These are phyloP conservation scores for Parmales sp. DNA, from an alignment of 108 stramenopile genomes.

Conservation along the genomic window DNA sequence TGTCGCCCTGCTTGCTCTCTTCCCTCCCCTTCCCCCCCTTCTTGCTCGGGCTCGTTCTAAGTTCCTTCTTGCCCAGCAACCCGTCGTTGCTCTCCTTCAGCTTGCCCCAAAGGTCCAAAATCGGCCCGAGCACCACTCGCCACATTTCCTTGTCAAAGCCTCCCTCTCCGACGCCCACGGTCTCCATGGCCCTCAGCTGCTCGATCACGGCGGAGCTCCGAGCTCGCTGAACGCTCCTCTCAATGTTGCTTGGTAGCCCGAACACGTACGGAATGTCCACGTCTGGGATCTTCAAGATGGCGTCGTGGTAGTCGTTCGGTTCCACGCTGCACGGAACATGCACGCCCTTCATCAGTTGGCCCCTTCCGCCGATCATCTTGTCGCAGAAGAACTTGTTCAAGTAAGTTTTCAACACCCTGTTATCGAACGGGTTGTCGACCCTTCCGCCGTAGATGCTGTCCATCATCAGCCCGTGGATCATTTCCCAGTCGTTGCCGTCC, in stretches of 20 bases:
- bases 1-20: neutral
- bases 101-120: slow-evolving; percentile 35
- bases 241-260: slow-evolving; percentile 45
- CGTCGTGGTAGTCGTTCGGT: slow-evolving; percentile 18
- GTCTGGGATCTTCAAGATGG: slow-evolving; percentile 30
- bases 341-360: slow-evolving; percentile 15
- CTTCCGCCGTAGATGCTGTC: slow-evolving; percentile 48
- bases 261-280: slow-evolving; percentile 35
- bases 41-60: slow-evolving; percentile 4
- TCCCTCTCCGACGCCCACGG: neutral
- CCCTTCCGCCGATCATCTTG: slow-evolving; percentile 20
- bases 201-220: slow-evolving; percentile 11
- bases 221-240: slow-evolving; percentile 38
- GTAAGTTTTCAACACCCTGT: slow-evolving; percentile 34
- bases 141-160: slow-evolving; percentile 12
- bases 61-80: neutral
- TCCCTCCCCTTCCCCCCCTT: neutral
- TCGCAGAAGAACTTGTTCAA: slow-evolving; percentile 28
- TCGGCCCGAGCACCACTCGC: slow-evolving; percentile 23
- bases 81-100: slow-evolving; percentile 6
- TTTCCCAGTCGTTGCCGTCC: slow-evolving; percentile 29
- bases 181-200: slow-evolving; percentile 14
- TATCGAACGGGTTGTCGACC: slow-evolving; percentile 45
- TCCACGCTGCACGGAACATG: slow-evolving; percentile 17
- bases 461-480: slow-evolving; percentile 43